Conservation (phyloP, 306 rosid species). For the Vachellia pachyceras region DNA sequence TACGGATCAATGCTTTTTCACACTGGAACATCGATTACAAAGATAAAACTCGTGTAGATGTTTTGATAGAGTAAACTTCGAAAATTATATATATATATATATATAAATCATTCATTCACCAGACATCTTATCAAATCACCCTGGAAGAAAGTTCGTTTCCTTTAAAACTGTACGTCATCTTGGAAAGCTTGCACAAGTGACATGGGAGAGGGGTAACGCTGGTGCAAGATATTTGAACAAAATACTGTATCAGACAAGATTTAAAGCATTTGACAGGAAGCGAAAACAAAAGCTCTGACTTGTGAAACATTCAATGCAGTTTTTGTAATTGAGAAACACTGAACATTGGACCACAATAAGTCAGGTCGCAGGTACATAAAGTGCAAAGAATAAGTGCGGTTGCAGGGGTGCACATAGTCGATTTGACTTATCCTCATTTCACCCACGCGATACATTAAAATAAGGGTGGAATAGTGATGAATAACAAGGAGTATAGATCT, state of each 20-base stretch:
- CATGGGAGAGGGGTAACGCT: background rate
- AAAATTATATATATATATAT: too few relatives aligned
- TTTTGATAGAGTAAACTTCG: too few relatives aligned
- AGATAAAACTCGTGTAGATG: background rate
- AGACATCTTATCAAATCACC: too few relatives aligned
- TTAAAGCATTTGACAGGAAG: background rate
- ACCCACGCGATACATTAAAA: background rate
- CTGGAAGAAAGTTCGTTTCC: background rate
- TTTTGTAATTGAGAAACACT: background rate
- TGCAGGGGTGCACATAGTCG: background rate
- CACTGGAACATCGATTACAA: background rate
- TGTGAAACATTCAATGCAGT: background rate
- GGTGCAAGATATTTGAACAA: too few relatives aligned
- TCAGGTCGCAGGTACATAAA: background rate
- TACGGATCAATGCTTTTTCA: background rate
- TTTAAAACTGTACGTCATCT: background rate
- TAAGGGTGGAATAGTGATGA: background rate
- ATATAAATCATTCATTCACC: too few relatives aligned
- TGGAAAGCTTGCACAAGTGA: slow-evolving; percentile 7
- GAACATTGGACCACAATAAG: background rate
- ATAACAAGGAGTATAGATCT: slow-evolving; percentile 15
- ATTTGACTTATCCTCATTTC: background rate
- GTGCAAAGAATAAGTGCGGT: background rate
- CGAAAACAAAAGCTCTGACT: too few relatives aligned
- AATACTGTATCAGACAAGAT: background rate